These are phyloP conservation scores for Colletotrichum sp. DNA, from an alignment of 2,329 filamentous ascomycete species.

Conservation along the genomic window DNA sequence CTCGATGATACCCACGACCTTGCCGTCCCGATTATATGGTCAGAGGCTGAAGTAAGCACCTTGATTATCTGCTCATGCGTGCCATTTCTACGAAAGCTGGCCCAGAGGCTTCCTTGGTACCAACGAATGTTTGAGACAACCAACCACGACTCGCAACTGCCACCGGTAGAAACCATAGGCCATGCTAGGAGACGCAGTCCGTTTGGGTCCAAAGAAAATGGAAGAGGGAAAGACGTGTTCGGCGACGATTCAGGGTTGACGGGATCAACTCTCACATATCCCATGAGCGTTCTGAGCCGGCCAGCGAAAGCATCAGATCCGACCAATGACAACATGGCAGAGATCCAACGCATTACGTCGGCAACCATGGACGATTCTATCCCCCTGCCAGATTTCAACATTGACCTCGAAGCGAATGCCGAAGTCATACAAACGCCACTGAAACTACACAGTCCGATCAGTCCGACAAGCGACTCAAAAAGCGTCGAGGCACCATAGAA, in stretches of 20 bases:
- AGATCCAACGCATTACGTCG: neutral
- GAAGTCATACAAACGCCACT: neutral
- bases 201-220: neutral
- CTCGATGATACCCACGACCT: slow-evolving; percentile 27
- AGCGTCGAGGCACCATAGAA: neutral
- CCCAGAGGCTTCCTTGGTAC: slow-evolving; percentile 28
- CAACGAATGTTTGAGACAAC: slow-evolving; percentile 29
- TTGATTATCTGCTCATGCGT: slow-evolving; percentile 35
- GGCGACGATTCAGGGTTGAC: neutral
- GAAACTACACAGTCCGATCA: neutral
- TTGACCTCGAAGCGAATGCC: neutral
- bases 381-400: neutral
- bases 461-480: neutral
- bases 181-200: neutral
- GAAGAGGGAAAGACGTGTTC: neutral
- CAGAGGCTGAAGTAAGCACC: slow-evolving; percentile 30
- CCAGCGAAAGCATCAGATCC: neutral
- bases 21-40: slow-evolving; percentile 30
- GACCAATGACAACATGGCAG: neutral
- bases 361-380: no score
- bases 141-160: neutral
- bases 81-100: slow-evolving; percentile 31
- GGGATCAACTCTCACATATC: neutral
- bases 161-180: neutral
- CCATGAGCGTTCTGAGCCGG: neutral